These are phyloP conservation scores for Ceratobasidium sp. DNA, from an alignment of 1,284 basidiomycete species.

Conservation along the genomic window DNA sequence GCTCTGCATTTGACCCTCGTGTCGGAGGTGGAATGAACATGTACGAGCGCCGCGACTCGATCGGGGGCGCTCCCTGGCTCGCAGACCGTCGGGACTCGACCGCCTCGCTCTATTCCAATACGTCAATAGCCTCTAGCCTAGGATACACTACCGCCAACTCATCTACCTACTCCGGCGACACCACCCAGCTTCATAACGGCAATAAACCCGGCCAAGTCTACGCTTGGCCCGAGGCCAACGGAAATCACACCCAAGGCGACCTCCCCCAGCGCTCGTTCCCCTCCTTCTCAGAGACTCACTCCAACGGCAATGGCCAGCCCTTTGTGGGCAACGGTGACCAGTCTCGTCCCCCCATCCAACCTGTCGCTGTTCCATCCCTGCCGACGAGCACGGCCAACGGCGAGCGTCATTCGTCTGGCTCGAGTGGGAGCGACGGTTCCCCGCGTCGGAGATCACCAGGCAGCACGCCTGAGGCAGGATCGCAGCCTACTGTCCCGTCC, in stretches of 20 bases:
- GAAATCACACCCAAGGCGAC: conserved; percentile 30
- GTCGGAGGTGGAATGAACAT: conserved; percentile 75
- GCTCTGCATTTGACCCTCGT: conserved; percentile 81
- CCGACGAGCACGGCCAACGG: conserved; percentile 39
- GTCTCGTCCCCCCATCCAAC: conserved; percentile 28
- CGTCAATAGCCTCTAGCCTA: conserved; percentile 66
- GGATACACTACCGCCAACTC: conserved; percentile 69
- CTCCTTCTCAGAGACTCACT: conserved; percentile 44
- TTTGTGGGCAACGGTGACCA: conserved; percentile 37
- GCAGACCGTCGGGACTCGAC: conserved; percentile 80
- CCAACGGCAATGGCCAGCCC: conserved; percentile 32
- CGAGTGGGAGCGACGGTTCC: conserved; percentile 44
- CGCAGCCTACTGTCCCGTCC: conserved; percentile 40
- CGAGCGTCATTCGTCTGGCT: conserved; percentile 43
- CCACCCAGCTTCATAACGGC: conserved; percentile 46
- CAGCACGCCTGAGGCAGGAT: conserved; percentile 41
- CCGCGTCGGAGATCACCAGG: conserved; percentile 31
- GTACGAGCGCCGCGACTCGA: conserved; percentile 79
- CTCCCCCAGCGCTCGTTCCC: conserved; percentile 47
- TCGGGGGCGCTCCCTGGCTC: conserved; percentile 64
- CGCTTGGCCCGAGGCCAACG: conserved; percentile 44
- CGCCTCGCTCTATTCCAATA: conserved; percentile 75
- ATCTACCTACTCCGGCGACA: conserved; percentile 68
- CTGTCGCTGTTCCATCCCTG: conserved; percentile 45
- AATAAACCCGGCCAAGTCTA: conserved; percentile 44